Conservation (phyloP, 768 basidiomycete genomes). For the Trametes cingulata region DNA sequence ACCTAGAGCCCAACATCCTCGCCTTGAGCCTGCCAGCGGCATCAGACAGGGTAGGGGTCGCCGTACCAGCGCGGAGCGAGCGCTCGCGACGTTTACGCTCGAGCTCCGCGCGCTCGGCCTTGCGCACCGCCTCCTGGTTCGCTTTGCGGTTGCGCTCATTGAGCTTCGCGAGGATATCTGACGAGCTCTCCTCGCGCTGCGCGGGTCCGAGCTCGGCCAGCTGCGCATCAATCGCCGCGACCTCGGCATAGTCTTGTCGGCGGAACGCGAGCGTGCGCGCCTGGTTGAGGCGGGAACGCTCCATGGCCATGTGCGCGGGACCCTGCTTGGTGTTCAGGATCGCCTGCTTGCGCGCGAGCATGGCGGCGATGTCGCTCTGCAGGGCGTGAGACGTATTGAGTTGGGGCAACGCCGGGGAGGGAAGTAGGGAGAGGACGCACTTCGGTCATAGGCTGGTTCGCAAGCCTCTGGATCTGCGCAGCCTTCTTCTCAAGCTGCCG, state of each 20-base stretch:
- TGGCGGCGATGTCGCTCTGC: conserved; percentile 82
- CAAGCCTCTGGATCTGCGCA: conserved; percentile 58
- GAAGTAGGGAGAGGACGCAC: conserved; percentile 38
- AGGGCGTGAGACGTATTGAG: neutral
- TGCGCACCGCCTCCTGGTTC: conserved; percentile 77
- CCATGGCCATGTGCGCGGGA: conserved; percentile 43
- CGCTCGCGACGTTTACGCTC: conserved; percentile 74
- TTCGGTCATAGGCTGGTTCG: conserved; percentile 74
- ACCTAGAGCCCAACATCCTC: conserved; percentile 65
- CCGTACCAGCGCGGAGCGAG: conserved; percentile 45
- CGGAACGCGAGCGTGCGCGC: conserved; percentile 73
- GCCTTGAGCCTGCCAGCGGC: conserved; percentile 71
- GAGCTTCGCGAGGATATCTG: conserved; percentile 68
- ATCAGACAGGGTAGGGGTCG: conserved; percentile 45
- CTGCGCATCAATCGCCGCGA: conserved; percentile 60
- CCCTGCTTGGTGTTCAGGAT: conserved; percentile 36
- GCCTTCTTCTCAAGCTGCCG: conserved; percentile 65
- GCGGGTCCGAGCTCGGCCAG: conserved; percentile 36
- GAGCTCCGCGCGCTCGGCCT: conserved; percentile 67
- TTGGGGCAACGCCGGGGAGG: no score
- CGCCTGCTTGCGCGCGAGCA: conserved; percentile 65
- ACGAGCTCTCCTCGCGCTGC: conserved; percentile 26
- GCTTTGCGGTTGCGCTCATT: conserved; percentile 90
- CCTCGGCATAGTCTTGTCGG: conserved; percentile 68
- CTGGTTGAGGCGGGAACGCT: conserved; percentile 68